Conservation (phyloP, 2,329 filamentous ascomycete genomes). For the Diplodia corticola region DNA sequence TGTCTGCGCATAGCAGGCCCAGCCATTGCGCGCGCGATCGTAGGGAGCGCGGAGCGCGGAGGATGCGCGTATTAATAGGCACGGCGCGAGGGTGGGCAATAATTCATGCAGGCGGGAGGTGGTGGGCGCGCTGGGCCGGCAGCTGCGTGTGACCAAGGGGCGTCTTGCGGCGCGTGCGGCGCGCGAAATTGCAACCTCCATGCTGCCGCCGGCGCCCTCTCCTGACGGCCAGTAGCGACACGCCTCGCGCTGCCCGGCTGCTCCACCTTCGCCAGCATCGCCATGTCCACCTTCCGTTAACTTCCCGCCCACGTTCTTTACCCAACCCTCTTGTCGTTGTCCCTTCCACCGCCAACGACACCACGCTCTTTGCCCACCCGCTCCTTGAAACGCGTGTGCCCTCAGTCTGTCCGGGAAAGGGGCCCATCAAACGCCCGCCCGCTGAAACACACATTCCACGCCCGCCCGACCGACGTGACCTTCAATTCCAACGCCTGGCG, state of each 20-base stretch:
- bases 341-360: conserved; percentile 12
- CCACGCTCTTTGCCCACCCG: conserved; percentile 23
- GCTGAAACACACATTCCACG: conserved; percentile 39
- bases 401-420: conserved; percentile 28
- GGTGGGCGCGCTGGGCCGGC: conserved; percentile 10
- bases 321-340: conserved; percentile 16
- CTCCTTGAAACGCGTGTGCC: conserved; percentile 23
- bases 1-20: neutral
- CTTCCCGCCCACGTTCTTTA: conserved; percentile 18
- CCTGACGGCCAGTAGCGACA: conserved; percentile 22
- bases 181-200: conserved; percentile 15
- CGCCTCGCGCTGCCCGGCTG: conserved; percentile 14
- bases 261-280: conserved; percentile 23
- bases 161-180: neutral
- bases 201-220: conserved; percentile 18
- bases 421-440: conserved; percentile 31
- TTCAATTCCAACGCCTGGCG: conserved; percentile 38
- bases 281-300: conserved; percentile 23
- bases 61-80: conserved; percentile 22
- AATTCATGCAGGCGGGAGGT: conserved; percentile 14
- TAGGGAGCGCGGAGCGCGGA: conserved; percentile 13
- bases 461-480: conserved; percentile 27
- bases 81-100: conserved; percentile 11
- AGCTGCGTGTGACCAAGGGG: conserved; percentile 13
- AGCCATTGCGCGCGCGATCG: neutral